phyloP scores from a whole-genome alignment of 169 alveolate genomes.

The Plasmodium reichenowi region DNA sequence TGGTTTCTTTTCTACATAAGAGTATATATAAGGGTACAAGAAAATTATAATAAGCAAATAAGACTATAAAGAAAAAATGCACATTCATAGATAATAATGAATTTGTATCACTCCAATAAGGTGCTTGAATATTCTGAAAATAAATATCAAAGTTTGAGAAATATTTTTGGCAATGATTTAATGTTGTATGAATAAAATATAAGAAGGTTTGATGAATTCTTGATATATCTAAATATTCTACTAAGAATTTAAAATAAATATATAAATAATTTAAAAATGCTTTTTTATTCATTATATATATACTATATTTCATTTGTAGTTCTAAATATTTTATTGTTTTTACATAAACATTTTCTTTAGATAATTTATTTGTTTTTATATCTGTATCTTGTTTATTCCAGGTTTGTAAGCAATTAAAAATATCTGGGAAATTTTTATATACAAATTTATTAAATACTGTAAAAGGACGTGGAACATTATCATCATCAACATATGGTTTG shows the following conservation, averaged over 20 bases:
- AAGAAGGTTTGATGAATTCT: constrained; percentile 33
- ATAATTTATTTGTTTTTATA: neutral
- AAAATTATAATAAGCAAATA: constrained; percentile 37
- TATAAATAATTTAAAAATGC: constrained; percentile 27
- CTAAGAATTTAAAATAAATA: constrained; percentile 20
- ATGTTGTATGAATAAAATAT: constrained; percentile 27
- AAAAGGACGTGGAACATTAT: too few species aligned
- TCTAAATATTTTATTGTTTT: constrained; percentile 53
- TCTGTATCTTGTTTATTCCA: neutral
- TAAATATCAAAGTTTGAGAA: constrained; percentile 25
- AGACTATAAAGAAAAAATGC: constrained; percentile 35
- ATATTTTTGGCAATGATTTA: constrained; percentile 30
- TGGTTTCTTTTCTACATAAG: constrained; percentile 4
- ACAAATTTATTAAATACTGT: too few species aligned
- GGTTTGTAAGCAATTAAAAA: neutral
- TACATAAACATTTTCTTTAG: constrained; percentile 12
- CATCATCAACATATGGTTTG: too few species aligned
- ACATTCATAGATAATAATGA: constrained; percentile 35
- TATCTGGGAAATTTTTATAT: neutral
- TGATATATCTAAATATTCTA: constrained; percentile 27
- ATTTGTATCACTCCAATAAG: constrained; percentile 49
- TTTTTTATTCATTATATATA: constrained; percentile 54
- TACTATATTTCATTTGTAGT: constrained; percentile 48
- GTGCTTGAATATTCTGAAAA: neutral
- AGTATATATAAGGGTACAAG: constrained; percentile 24